phyloP scores from a whole-genome alignment of 148 eudicot genomes.

The Chenopodium album region DNA sequence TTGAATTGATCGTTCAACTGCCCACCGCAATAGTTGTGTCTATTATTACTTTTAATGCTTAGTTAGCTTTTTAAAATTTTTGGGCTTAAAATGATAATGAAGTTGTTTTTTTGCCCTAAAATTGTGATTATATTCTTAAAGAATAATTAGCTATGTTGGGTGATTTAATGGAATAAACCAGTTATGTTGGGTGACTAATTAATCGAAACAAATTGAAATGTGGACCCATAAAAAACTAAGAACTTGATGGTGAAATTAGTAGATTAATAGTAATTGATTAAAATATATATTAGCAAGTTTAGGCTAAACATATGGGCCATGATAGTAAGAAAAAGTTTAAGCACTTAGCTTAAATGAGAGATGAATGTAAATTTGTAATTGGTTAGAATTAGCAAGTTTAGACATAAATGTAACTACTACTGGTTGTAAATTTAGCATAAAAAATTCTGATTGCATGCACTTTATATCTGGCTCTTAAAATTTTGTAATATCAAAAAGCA shows the following conservation, averaged over 20 bases:
- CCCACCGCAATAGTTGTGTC: neutral
- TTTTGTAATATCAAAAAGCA: too few species aligned
- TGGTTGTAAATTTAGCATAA: too few species aligned
- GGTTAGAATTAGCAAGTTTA: neutral
- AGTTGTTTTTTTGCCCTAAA: neutral
- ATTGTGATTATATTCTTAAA: constrained; percentile 19
- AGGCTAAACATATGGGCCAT: constrained; percentile 20
- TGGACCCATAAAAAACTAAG: too few species aligned
- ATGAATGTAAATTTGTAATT: neutral
- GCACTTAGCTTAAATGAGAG: neutral
- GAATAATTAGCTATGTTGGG: constrained; percentile 19
- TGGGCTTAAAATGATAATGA: constrained; percentile 25
- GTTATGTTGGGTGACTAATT: neutral
- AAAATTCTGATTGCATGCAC: too few species aligned
- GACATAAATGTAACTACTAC: too few species aligned
- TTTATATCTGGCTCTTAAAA: too few species aligned
- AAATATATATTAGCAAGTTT: neutral
- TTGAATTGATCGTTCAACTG: constrained; percentile 26
- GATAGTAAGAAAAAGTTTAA: neutral
- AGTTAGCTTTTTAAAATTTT: neutral
- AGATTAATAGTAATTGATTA: neutral
- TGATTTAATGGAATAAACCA: neutral
- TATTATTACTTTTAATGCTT: neutral
- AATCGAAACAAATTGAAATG: too few species aligned
- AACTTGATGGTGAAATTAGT: too few species aligned